These are phyloP conservation scores for Lentinula sp. DNA, from an alignment of 768 basidiomycete genomes.

Conservation along the genomic window DNA sequence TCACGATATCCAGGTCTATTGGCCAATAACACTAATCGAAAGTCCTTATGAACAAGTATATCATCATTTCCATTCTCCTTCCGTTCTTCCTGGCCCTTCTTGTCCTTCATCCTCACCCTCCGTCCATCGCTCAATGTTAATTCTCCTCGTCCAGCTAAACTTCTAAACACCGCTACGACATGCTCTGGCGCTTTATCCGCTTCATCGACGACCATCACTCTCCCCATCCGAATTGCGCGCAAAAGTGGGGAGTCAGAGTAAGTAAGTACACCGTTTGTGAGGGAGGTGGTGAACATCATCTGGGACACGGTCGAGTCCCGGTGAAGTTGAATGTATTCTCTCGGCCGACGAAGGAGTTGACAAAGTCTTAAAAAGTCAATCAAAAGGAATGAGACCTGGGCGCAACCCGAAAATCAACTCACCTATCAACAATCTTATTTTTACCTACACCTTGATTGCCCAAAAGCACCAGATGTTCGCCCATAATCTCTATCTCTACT, in stretches of 20 bases:
- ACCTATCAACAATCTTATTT: conserved; percentile 65
- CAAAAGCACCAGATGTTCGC: conserved; percentile 59
- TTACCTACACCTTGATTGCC: conserved; percentile 74
- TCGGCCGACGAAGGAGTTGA: conserved; percentile 51
- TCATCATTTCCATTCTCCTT: conserved; percentile 39
- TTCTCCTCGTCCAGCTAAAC: conserved; percentile 60
- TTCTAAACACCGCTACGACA: conserved; percentile 66
- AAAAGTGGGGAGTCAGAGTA: conserved; percentile 64
- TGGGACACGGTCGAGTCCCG: conserved; percentile 67
- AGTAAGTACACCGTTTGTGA: conserved; percentile 50
- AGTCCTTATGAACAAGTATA: conserved; percentile 56
- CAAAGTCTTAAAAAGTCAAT: neutral
- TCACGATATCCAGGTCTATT: conserved; percentile 67
- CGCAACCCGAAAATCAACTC: conserved; percentile 11
- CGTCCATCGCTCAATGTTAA: conserved; percentile 60
- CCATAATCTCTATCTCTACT: conserved; percentile 53
- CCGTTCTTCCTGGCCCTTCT: conserved; percentile 25
- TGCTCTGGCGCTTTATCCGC: conserved; percentile 73
- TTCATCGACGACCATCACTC: conserved; percentile 66
- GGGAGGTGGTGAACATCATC: conserved; percentile 61
- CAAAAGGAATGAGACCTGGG: neutral
- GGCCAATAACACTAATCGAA: conserved; percentile 57
- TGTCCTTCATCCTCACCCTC: conserved; percentile 30
- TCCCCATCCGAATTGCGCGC: conserved; percentile 53
- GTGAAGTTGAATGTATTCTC: conserved; percentile 68